Evolutionary conservation across 2,329 filamentous ascomycete species (phyloP).

Genomic region (Venturia nashicola): DNA sequence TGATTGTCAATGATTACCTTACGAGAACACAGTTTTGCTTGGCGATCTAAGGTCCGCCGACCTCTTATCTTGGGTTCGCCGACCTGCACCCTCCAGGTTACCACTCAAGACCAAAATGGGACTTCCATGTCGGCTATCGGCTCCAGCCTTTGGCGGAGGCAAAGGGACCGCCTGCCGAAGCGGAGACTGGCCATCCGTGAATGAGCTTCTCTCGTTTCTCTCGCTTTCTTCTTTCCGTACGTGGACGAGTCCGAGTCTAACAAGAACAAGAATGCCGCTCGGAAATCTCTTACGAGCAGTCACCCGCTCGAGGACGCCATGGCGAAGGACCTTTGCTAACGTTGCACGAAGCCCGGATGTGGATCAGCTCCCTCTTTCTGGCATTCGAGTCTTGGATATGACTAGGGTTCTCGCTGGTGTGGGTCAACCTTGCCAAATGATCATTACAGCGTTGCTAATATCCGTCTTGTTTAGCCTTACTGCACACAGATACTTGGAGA

Average conservation of each 20-base stretch:
- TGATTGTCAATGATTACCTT: not conserved
- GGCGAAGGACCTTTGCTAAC: conserved; percentile 12
- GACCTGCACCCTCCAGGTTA: no score
- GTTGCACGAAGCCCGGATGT: conserved; percentile 20
- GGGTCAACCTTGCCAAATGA: conserved; percentile 26
- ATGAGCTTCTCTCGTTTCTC: not conserved
- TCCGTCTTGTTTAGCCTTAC: conserved; percentile 56
- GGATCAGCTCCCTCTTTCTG: conserved; percentile 58
- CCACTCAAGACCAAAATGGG: not conserved
- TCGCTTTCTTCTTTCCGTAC: not conserved
- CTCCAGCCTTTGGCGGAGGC: not conserved
- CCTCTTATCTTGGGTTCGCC: no score
- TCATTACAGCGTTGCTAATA: conserved; percentile 16
- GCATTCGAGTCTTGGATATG: conserved; percentile 88
- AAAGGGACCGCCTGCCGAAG: not conserved
- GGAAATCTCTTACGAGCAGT: not conserved
- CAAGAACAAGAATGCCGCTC: not conserved
- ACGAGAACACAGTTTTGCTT: no score
- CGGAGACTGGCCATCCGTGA: not conserved
- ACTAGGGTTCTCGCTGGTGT: conserved; percentile 91
- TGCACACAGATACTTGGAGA: conserved; percentile 96
- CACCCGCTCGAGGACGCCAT: not conserved
- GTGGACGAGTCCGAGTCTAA: no score
- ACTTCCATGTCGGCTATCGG: not conserved
- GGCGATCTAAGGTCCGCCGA: no score